A percentile compares a stretch with the other conserved stretches of the same genome.
phyloP scores from a whole-genome alignment of 1,139 yeast genomes.

The Yamadazyma sp. region DNA sequence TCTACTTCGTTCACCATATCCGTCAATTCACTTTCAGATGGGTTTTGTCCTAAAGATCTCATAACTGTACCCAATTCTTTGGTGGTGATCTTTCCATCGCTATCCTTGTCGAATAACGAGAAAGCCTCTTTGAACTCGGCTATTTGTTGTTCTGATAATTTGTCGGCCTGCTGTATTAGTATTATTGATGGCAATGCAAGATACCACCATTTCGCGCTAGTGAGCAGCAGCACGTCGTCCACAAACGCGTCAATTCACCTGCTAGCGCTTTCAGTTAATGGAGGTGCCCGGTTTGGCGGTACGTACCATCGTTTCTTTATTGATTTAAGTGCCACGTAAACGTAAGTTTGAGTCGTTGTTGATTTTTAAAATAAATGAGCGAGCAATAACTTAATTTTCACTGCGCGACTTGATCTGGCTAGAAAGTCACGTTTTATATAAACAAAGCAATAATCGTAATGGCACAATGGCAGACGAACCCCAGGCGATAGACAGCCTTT shows the following conservation, averaged over 20 bases:
- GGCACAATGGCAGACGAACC: neutral
- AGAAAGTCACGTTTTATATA: slow-evolving; percentile 1
- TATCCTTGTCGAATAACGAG: slow-evolving; percentile 92
- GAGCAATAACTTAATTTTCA: neutral
- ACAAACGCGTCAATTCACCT: no score
- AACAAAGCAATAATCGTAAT: neutral
- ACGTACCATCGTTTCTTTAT: neutral
- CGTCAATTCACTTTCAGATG: slow-evolving; percentile 91
- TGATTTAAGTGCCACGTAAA: no score
- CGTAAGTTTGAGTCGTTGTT: neutral
- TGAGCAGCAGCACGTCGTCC: no score
- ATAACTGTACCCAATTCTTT: slow-evolving; percentile 96
- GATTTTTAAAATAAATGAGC: neutral
- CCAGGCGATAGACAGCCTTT: no score
- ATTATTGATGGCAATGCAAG: neutral
- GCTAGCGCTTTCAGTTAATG: no score
- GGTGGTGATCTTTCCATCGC: slow-evolving; percentile 94
- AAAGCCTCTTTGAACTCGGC: slow-evolving; percentile 98
- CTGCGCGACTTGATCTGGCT: slow-evolving; percentile 1
- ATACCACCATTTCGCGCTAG: no score
- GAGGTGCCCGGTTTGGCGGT: no score
- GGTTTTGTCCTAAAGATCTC: slow-evolving; percentile 97
- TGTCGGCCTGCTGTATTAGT: slow-evolving; percentile 56
- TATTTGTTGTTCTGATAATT: slow-evolving; percentile 92
- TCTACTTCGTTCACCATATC: slow-evolving; percentile 98